These are phyloP conservation scores for Acacia confusa DNA, from an alignment of 306 rosid species.

Conservation along the genomic window DNA sequence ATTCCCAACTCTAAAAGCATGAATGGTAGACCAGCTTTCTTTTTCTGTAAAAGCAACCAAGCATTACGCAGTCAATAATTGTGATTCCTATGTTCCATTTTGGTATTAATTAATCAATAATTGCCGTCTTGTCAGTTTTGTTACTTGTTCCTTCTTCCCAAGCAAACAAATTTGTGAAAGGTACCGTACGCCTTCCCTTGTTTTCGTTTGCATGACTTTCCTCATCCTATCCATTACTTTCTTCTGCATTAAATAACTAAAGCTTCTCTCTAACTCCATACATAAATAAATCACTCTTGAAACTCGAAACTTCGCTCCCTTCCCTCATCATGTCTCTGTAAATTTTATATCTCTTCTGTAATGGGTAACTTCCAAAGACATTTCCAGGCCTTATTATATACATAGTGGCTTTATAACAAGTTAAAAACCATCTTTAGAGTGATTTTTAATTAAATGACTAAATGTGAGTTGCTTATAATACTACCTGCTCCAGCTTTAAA, in stretches of 20 bases:
- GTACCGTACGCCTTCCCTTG: not conserved
- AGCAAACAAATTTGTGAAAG: not conserved
- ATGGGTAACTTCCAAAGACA: constrained; percentile 29
- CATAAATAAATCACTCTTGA: constrained; percentile 11
- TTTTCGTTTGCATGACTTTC: constrained; percentile 19
- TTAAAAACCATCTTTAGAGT: constrained; percentile 34
- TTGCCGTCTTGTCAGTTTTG: not conserved
- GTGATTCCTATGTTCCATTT: not conserved
- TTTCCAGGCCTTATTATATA: constrained; percentile 1
- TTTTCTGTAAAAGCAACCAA: constrained; percentile 4
- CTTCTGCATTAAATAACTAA: not conserved
- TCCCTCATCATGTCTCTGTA: not conserved
- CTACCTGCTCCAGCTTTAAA: constrained; percentile 9
- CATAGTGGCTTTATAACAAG: not conserved
- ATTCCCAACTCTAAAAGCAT: no score
- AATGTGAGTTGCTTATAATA: constrained; percentile 16
- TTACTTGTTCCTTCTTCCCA: not conserved
- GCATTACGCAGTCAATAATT: not conserved
- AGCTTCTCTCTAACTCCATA: not conserved
- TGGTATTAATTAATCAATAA: not conserved
- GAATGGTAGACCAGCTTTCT: no score
- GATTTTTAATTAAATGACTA: constrained; percentile 26
- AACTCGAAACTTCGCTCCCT: not conserved
- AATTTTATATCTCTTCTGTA: not conserved
- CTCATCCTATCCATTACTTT: constrained; percentile 6